phyloP scores from a whole-genome alignment of 805 yeast genomes.

The Pichia deserticola region DNA sequence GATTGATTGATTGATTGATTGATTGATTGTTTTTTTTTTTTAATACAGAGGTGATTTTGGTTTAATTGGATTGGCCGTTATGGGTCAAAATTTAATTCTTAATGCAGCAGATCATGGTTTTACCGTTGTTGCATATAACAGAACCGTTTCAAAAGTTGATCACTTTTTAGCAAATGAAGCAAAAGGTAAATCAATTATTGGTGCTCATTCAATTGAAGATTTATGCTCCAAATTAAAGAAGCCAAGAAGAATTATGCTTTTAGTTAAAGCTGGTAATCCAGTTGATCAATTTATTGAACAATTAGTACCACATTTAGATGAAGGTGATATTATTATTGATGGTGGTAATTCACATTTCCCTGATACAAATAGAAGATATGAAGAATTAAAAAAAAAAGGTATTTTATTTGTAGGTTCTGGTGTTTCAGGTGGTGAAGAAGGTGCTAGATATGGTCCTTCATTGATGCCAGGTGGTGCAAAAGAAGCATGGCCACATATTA shows the following conservation, averaged over 20 bases:
- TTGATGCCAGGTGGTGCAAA: slow-evolving; percentile 99
- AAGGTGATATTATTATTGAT: slow-evolving; percentile 97
- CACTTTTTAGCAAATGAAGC: slow-evolving; percentile 91
- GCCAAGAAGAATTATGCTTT: slow-evolving; percentile 91
- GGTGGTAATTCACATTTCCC: slow-evolving; percentile 99
- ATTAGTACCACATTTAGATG: slow-evolving; percentile 83
- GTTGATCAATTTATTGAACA: slow-evolving; percentile 88
- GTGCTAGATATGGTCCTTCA: slow-evolving; percentile 99
- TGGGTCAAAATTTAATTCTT: slow-evolving; percentile 97
- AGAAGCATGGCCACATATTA: slow-evolving; percentile 98
- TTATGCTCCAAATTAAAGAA: slow-evolving; percentile 82
- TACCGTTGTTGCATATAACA: slow-evolving; percentile 97
- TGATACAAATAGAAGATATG: slow-evolving; percentile 95
- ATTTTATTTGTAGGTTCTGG: slow-evolving; percentile 95
- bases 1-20: too few species aligned
- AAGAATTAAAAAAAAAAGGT: slow-evolving; percentile 79
- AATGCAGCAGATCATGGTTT: slow-evolving; percentile 98
- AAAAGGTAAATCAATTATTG: slow-evolving; percentile 92
- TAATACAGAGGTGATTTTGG: slow-evolving; percentile 82
- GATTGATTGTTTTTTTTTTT: neutral
- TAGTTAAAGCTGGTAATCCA: slow-evolving; percentile 95
- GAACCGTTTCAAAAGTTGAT: slow-evolving; percentile 94
- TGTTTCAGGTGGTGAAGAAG: slow-evolving; percentile 99
- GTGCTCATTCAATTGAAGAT: slow-evolving; percentile 90
- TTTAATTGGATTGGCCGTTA: slow-evolving; percentile 98